Evolutionary conservation across 208 protist genomes (phyloP).

Genomic region (Leishmania tropica): DNA sequence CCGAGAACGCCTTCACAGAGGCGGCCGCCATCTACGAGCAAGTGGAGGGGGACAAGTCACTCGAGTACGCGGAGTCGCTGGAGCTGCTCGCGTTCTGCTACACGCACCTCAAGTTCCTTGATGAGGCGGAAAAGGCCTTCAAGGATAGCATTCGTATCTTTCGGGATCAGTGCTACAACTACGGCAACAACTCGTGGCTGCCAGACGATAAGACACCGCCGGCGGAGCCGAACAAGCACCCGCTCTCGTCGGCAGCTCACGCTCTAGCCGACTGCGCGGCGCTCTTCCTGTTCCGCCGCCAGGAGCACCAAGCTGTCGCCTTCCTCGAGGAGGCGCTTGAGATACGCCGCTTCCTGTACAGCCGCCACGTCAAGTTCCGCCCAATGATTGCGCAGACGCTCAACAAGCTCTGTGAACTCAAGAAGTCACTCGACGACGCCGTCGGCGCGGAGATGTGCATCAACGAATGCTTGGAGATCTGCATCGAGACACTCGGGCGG

Average conservation of each 20-base stretch:
- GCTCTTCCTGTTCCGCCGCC: conserved; percentile 72
- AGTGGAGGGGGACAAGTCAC: conserved; percentile 66
- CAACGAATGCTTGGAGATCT: conserved; percentile 85
- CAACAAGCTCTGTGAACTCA: conserved; percentile 88
- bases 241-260: conserved; percentile 84
- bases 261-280: conserved; percentile 85
- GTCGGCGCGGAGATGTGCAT: conserved; percentile 89
- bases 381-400: conserved; percentile 92
- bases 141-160: conserved; percentile 88
- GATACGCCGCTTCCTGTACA: conserved; percentile 88
- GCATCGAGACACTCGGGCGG: conserved; percentile 77
- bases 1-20: conserved; percentile 90
- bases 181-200: conserved; percentile 76
- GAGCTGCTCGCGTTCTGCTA: conserved; percentile 84
- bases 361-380: conserved; percentile 72
- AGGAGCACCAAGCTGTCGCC: conserved; percentile 71
- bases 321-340: conserved; percentile 90
- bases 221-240: conserved; percentile 78
- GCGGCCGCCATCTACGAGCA: conserved; percentile 89
- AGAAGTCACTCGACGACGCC: conserved; percentile 78
- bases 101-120: conserved; percentile 85
- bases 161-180: conserved; percentile 83
- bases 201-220: conserved; percentile 51
- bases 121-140: conserved; percentile 91
- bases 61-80: conserved; percentile 85